Conservation (phyloP, 202 grass and related monocot species). For the Tripidium arundinaceum region DNA sequence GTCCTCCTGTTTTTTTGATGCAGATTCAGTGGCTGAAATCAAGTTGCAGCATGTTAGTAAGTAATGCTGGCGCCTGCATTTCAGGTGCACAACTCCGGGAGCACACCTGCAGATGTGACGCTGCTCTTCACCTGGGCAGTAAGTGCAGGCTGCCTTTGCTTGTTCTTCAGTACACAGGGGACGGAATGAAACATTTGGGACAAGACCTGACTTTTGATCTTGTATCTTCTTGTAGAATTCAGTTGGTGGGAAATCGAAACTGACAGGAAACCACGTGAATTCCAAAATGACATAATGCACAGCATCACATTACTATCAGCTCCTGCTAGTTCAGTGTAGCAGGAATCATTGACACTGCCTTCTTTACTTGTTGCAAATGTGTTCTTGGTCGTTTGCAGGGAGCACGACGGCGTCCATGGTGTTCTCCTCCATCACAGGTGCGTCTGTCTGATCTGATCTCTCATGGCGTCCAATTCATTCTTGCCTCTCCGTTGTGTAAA, state of each 20-base stretch:
- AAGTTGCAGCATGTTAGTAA: neutral
- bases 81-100: slow-evolving; percentile 68
- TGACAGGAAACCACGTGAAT: slow-evolving; percentile 66
- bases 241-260: slow-evolving; percentile 63
- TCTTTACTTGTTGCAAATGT: neutral
- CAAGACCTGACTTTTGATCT: neutral
- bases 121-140: slow-evolving; percentile 94
- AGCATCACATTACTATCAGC: neutral
- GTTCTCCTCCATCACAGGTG: slow-evolving; percentile 89
- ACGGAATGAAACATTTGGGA: neutral
- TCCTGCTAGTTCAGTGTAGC: neutral
- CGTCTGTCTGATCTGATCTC: neutral
- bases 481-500: neutral
- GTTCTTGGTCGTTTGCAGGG: slow-evolving; percentile 27
- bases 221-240: slow-evolving; percentile 55
- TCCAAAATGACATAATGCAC: slow-evolving; percentile 55
- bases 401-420: slow-evolving; percentile 57
- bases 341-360: neutral
- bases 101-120: slow-evolving; percentile 66
- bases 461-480: neutral
- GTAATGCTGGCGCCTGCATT: slow-evolving; percentile 12
- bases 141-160: slow-evolving; percentile 23
- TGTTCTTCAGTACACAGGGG: neutral
- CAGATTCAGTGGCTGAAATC: neutral
- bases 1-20: neutral